Conservation (phyloP, 179 eudicot species). For the Heliamphora pulchella region DNA sequence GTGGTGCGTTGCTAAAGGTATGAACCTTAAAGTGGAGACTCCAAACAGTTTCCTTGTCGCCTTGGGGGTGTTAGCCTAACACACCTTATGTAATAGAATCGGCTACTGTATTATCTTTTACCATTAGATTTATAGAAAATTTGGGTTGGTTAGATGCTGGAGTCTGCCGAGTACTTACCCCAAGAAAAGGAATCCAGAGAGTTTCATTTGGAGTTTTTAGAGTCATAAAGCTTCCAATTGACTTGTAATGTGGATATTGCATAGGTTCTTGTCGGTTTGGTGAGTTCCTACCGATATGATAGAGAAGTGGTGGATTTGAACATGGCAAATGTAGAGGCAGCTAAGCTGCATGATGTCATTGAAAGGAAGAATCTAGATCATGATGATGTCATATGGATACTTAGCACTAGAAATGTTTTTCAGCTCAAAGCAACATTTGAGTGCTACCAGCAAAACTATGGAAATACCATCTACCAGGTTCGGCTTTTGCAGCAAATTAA, state of each 20-base stretch:
- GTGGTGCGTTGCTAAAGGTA: neutral
- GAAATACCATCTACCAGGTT: slow-evolving; percentile 52
- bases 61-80: neutral
- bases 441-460: slow-evolving; percentile 43
- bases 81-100: neutral
- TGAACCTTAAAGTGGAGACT: neutral
- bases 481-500: neutral
- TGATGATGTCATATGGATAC: slow-evolving; percentile 52
- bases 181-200: neutral
- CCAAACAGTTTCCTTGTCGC: neutral
- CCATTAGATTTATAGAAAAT: neutral
- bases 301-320: slow-evolving; percentile 49
- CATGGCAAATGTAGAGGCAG: slow-evolving; percentile 57
- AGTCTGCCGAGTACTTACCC: neutral
- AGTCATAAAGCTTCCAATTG: neutral
- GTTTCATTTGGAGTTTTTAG: neutral
- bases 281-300: slow-evolving; percentile 69
- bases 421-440: slow-evolving; percentile 74
- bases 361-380: slow-evolving; percentile 43
- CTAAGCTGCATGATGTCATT: slow-evolving; percentile 41
- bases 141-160: neutral
- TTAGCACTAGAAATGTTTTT: slow-evolving; percentile 53
- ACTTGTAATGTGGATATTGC: slow-evolving; percentile 2
- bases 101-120: neutral
- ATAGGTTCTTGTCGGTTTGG: slow-evolving; percentile 64